Conservation (phyloP, 163 green algal genomes). For the Chlorella variabilis region DNA sequence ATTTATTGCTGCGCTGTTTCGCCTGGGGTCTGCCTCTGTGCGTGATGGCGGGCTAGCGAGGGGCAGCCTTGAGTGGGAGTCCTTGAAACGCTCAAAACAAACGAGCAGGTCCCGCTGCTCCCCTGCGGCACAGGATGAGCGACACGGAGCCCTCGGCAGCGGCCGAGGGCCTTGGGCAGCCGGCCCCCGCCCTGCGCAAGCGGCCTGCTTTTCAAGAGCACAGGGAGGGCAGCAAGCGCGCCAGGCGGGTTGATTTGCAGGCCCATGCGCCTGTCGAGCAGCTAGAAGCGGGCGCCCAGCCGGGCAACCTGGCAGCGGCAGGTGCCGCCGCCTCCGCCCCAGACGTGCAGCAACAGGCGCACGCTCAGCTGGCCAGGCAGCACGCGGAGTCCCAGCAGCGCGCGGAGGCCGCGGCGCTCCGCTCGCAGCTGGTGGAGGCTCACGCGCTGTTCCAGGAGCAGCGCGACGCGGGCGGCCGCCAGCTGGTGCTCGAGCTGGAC, state of each 20-base stretch:
- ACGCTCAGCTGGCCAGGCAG: neutral
- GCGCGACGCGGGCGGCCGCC: neutral
- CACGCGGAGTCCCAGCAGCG: neutral
- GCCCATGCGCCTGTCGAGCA: neutral
- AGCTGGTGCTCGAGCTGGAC: conserved; percentile 51
- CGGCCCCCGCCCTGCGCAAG: neutral
- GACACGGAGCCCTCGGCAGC: too few relatives aligned
- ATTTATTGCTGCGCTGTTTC: neutral
- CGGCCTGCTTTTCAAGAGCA: neutral
- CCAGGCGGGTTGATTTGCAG: neutral
- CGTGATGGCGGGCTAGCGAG: too few relatives aligned
- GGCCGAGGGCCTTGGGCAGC: neutral
- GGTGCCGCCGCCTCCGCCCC: too few relatives aligned
- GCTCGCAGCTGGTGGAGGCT: conserved; percentile 25
- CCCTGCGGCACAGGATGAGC: too few relatives aligned
- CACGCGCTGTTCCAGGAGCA: conserved; percentile 36
- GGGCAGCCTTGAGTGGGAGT: too few relatives aligned
- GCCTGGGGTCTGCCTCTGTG: too few relatives aligned
- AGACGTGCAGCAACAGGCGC: neutral
- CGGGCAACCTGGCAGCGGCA: neutral
- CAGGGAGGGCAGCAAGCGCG: neutral
- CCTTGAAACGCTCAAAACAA: too few relatives aligned
- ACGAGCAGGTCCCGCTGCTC: too few relatives aligned
- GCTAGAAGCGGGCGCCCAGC: too few relatives aligned
- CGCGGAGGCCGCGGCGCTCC: neutral